Percentiles rank a stretch among this genome's conserved stretches.
phyloP scores from a whole-genome alignment of 129 eudicot genomes.

The Smallanthus sonchifolius region DNA sequence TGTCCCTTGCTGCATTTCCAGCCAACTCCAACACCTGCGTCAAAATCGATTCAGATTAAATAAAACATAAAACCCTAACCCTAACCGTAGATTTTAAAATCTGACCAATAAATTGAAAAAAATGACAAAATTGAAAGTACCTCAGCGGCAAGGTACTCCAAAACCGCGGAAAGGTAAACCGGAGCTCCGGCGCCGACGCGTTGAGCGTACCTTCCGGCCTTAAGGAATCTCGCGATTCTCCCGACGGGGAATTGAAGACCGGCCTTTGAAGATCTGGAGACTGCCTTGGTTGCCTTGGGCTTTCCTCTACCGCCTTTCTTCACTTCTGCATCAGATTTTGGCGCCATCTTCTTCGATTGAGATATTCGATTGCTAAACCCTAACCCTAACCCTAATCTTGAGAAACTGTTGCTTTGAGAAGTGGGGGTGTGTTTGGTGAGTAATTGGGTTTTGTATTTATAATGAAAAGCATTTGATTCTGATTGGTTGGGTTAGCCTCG shows the following conservation, averaged over 20 bases:
- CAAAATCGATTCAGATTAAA: not conserved
- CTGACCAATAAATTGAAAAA: not conserved
- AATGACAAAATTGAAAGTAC: not conserved
- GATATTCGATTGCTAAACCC: not conserved
- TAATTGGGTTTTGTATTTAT: not conserved
- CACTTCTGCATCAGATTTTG: not conserved
- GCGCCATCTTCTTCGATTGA: constrained; percentile 15
- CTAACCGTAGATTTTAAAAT: not conserved
- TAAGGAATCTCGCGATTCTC: constrained; percentile 41
- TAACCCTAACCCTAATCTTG: not conserved
- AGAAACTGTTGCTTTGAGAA: not conserved
- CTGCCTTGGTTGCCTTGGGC: constrained; percentile 35
- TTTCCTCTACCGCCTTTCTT: constrained; percentile 43
- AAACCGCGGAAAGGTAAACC: constrained; percentile 41
- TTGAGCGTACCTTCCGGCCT: constrained; percentile 36
- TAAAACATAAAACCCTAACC: not conserved
- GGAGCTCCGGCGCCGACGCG: constrained; percentile 54
- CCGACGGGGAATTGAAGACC: constrained; percentile 51
- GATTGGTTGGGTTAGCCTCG: constrained; percentile 3
- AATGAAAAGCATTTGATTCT: not conserved
- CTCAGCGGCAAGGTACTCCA: constrained; percentile 51
- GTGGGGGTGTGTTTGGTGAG: not conserved
- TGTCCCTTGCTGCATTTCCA: constrained; percentile 42
- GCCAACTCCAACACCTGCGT: constrained; percentile 55
- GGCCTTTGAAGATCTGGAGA: constrained; percentile 38